Conservation (phyloP, 2,329 filamentous ascomycete genomes). For the Alternaria triticina region DNA sequence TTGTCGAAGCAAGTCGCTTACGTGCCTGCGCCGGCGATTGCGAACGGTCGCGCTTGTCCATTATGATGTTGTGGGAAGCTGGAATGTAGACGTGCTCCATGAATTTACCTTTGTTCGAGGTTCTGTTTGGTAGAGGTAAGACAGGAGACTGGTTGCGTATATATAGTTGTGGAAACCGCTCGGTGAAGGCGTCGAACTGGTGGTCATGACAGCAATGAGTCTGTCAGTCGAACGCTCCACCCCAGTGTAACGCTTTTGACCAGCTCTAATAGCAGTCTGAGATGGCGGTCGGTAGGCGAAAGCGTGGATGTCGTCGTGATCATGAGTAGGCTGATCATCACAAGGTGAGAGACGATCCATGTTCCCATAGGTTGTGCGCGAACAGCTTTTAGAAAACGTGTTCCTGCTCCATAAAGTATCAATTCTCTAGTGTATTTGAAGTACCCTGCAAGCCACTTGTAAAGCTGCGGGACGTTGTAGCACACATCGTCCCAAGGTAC, state of each 20-base stretch:
- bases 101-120: not conserved
- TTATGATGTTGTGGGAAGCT: not conserved
- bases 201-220: not conserved
- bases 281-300: not conserved
- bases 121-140: not conserved
- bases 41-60: not conserved
- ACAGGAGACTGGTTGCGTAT: not conserved
- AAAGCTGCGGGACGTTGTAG: not conserved
- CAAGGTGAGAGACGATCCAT: not conserved
- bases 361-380: not conserved
- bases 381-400: not conserved
- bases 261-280: not conserved
- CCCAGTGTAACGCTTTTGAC: not conserved
- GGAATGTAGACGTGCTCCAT: rapidly evolving
- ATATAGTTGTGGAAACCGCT: not conserved
- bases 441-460: not conserved
- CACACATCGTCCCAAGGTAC: not conserved
- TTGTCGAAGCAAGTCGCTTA: not conserved
- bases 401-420: too few species aligned
- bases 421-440: not conserved
- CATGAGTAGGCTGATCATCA: not conserved
- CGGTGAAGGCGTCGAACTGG: not conserved
- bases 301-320: not conserved
- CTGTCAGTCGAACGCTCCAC: not conserved
- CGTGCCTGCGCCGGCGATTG: not conserved